Conservation (phyloP, 768 basidiomycete genomes). For the Thelephora aurantiotincta region DNA sequence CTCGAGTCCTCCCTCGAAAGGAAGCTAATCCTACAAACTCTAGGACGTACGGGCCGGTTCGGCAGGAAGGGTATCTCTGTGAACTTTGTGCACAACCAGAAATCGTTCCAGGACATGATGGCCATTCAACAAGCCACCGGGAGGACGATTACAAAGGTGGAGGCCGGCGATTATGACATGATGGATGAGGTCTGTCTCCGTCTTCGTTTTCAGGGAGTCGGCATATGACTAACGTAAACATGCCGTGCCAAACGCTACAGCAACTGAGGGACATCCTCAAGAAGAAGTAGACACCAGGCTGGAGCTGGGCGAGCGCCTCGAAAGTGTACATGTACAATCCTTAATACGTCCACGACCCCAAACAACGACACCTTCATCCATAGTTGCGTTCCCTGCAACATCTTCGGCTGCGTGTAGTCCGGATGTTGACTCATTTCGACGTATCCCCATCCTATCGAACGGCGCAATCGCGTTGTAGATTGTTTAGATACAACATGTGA, state of each 20-base stretch:
- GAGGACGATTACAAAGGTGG: slow-evolving; percentile 70
- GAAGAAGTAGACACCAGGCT: background rate
- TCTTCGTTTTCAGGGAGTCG: background rate
- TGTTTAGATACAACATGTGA: too few relatives aligned
- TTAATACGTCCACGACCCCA: too few relatives aligned
- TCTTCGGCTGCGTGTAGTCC: too few relatives aligned
- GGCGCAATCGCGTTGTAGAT: too few relatives aligned
- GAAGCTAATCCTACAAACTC: background rate
- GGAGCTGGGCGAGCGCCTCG: too few relatives aligned
- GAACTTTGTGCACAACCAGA: slow-evolving; percentile 89
- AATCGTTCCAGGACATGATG: slow-evolving; percentile 83
- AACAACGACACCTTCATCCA: too few relatives aligned
- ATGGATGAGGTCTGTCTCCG: slow-evolving; percentile 75
- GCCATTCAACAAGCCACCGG: slow-evolving; percentile 71
- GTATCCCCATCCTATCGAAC: too few relatives aligned
- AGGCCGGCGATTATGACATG: slow-evolving; percentile 80
- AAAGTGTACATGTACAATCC: too few relatives aligned
- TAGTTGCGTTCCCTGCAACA: too few relatives aligned
- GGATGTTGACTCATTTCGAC: too few relatives aligned
- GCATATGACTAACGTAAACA: background rate
- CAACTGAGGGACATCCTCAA: background rate
- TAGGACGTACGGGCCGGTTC: slow-evolving; percentile 95
- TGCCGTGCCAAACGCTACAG: background rate
- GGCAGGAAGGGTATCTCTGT: slow-evolving; percentile 95
- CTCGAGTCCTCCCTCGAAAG: background rate